Base-by-base conservation (phyloP, 495 filamentous ascomycete species). In the Pseudoneurospora amorphoporcata region DNA sequence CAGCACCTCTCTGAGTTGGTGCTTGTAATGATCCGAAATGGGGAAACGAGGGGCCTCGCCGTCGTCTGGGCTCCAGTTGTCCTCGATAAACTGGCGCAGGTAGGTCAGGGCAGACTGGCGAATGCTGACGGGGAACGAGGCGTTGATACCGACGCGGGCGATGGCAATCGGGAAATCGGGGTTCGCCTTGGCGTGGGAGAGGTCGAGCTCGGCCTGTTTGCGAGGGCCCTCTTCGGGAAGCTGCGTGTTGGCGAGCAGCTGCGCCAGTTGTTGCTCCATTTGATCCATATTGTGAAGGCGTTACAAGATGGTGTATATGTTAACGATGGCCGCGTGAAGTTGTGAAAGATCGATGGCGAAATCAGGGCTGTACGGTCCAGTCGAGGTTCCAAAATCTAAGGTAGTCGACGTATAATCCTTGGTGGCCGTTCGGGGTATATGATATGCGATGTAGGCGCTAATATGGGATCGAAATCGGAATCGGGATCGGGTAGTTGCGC, bases 191-290 rank as follows among this genome's bases (percentile, higher is more conserved):
- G 92, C 88, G 68, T 87, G 87, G 77, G 87, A 83, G 69, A 97
- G 86, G 61, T 92, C 90, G 75, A 88, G 83, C 81, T 97, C 94
- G 72, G 94, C 94, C 73, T 92, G 86, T 78, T 90, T 92, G 79
- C 94, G 88, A 19, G 90, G 88, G 68, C 85, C 88, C 75, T 92
- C 88, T 35, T 86, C 84, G 70, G 90, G 73, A 71, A 88, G 88
- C 79, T 96, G 93, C 17, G 94, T 95, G 80, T 91, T 90, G 72
- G 90, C 87, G 68, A 97, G 90, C 76, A 96, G 86, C 76, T 88
- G 87, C 74, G 94, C 87, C 75, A 97, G 87, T 81, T 93, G 88
- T 83, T 94, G 91, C 86, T 96, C 93, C 92, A 94, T 94, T 82
- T 79, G 72, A 41, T 58, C 73, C 72, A 39, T 23, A 23, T 53